These are phyloP conservation scores for Xylariaceae sp. DNA, from an alignment of 2,329 filamentous ascomycete species.

Conservation along the genomic window DNA sequence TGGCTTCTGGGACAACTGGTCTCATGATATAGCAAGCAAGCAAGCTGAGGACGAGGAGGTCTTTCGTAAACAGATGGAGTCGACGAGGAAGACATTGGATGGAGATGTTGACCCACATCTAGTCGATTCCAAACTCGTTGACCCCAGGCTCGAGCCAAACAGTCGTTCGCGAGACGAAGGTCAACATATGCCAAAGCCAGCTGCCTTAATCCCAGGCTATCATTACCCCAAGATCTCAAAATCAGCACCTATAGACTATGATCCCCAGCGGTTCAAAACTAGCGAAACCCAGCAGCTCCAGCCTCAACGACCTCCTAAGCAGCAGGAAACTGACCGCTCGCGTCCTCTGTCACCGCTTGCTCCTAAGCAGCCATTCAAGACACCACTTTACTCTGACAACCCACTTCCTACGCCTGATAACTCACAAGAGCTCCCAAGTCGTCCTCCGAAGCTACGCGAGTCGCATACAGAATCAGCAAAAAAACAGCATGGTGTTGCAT, in stretches of 20 bases:
- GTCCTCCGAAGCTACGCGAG: constrained; percentile 43
- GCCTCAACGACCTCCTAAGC: constrained; percentile 49
- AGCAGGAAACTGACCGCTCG: constrained; percentile 22
- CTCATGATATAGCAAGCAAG: constrained; percentile 40
- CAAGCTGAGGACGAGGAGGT: constrained; percentile 49
- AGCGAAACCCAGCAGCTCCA: constrained; percentile 35
- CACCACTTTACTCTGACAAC: constrained; percentile 38
- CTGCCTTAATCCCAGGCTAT: constrained; percentile 44
- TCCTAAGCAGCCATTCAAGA: constrained; percentile 42
- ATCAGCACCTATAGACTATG: constrained; percentile 55
- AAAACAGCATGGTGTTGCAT: constrained; percentile 71
- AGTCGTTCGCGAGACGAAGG: neutral
- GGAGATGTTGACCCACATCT: constrained; percentile 31
- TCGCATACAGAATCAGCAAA: constrained; percentile 29
- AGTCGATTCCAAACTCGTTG: constrained; percentile 26
- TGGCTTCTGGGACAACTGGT: constrained; percentile 52
- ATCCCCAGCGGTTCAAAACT: constrained; percentile 33
- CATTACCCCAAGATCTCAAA: constrained; percentile 63
- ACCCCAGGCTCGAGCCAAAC: neutral
- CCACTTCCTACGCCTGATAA: constrained; percentile 30
- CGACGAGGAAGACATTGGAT: constrained; percentile 55
- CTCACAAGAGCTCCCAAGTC: constrained; percentile 31
- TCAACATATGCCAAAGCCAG: constrained; percentile 17
- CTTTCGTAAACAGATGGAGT: constrained; percentile 59
- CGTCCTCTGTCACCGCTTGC: constrained; percentile 19